A percentile compares a stretch with the other conserved stretches of the same genome.
phyloP scores from a whole-genome alignment of 2,329 filamentous ascomycete species.

The Epichloe hybrida region DNA sequence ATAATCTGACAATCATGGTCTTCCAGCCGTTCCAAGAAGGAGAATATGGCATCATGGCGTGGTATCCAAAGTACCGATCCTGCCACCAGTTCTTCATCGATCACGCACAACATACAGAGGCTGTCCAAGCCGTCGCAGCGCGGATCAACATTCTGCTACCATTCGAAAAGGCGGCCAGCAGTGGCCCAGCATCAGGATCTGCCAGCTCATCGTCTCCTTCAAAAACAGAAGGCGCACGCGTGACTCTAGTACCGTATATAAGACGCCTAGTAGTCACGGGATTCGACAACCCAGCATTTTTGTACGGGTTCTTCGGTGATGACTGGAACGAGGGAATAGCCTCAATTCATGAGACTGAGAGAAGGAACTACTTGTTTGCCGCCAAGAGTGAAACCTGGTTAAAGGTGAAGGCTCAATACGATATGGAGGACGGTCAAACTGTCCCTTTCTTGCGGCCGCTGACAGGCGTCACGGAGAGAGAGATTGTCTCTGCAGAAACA shows the following conservation, averaged over 20 bases:
- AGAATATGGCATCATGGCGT: conserved; percentile 72
- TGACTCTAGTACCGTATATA: conserved; percentile 65
- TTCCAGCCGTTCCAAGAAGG: conserved; percentile 29
- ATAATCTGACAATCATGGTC: background rate
- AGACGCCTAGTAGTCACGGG: conserved; percentile 82
- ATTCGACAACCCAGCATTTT: conserved; percentile 72
- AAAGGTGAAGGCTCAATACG: conserved; percentile 79
- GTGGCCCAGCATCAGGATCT: conserved; percentile 6
- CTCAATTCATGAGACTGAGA: conserved; percentile 73
- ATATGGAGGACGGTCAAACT: conserved; percentile 69
- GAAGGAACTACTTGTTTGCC: conserved; percentile 88
- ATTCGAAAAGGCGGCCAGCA: conserved; percentile 49
- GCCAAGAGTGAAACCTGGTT: conserved; percentile 88
- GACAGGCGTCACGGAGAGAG: conserved; percentile 60
- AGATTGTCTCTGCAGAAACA: conserved; percentile 70
- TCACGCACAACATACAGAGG: conserved; percentile 68
- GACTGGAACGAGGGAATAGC: conserved; percentile 75
- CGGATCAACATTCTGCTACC: conserved; percentile 88
- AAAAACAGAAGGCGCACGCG: conserved; percentile 7
- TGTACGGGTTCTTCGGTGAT: conserved; percentile 95
- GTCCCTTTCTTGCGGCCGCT: conserved; percentile 79
- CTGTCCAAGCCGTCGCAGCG: conserved; percentile 77
- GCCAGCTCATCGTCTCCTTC: background rate
- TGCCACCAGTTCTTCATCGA: conserved; percentile 89
- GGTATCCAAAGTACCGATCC: conserved; percentile 82